These are phyloP conservation scores for Stevia rebaudiana DNA, from an alignment of 140 eudicot species.

Conservation along the genomic window DNA sequence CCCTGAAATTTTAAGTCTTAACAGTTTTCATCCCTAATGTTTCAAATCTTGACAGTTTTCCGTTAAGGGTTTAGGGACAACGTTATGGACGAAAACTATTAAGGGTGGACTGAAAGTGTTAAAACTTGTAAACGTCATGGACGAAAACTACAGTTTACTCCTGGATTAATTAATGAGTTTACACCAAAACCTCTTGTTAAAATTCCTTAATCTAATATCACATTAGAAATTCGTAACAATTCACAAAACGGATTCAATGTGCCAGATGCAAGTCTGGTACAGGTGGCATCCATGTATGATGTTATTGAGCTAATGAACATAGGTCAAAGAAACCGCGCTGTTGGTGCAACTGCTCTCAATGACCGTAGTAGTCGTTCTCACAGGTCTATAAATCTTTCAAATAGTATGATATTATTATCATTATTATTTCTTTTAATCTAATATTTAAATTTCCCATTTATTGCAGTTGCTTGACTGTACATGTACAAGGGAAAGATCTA, in stretches of 20 bases:
- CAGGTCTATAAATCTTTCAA: slow-evolving; percentile 46
- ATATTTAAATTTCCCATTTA: slow-evolving; percentile 6
- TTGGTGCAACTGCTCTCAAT: slow-evolving; percentile 97
- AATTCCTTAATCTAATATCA: slow-evolving; percentile 44
- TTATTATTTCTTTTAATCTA: background rate
- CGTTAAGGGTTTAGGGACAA: too few species aligned
- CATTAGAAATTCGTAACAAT: slow-evolving; percentile 93
- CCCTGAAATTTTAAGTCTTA: too few species aligned
- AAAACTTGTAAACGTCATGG: too few species aligned
- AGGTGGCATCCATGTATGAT: slow-evolving; percentile 73
- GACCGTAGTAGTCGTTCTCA: slow-evolving; percentile 99
- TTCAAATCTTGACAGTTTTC: too few species aligned
- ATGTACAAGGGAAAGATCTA: slow-evolving; percentile 94
- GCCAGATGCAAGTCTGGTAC: slow-evolving; percentile 93
- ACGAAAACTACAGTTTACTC: too few species aligned
- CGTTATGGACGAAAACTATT: too few species aligned
- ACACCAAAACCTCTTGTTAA: background rate
- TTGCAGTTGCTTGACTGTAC: slow-evolving; percentile 95
- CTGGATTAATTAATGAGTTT: background rate
- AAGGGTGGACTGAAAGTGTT: too few species aligned
- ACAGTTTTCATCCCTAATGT: too few species aligned
- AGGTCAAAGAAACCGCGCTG: slow-evolving; percentile 78
- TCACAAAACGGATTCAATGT: slow-evolving; percentile 92
- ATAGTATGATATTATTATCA: slow-evolving; percentile 6
- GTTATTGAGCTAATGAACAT: slow-evolving; percentile 81